Conservation (phyloP, 2,329 filamentous ascomycete genomes). For the Colletotrichum paranaense region DNA sequence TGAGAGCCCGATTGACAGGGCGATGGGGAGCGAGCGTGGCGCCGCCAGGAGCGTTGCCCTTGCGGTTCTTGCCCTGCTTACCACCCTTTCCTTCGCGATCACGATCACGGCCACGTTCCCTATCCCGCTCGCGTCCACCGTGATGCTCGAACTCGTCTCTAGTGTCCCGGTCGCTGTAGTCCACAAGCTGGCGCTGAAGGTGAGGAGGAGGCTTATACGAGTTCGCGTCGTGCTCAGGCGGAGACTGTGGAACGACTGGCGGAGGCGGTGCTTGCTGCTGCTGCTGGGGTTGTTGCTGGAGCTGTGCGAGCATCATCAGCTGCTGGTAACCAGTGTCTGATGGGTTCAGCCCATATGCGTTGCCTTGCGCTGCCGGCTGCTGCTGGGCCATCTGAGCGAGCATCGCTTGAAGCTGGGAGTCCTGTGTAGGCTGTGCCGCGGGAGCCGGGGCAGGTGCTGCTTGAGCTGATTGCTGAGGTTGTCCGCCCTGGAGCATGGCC, state of each 20-base stretch:
- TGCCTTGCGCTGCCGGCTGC: constrained; percentile 36
- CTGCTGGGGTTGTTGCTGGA: constrained; percentile 45
- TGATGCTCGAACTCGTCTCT: constrained; percentile 35
- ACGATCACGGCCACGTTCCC: constrained; percentile 41
- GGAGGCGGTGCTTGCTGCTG: constrained; percentile 24
- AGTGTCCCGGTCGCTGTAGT: constrained; percentile 28
- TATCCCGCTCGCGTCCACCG: constrained; percentile 41
- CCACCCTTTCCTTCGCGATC: constrained; percentile 44
- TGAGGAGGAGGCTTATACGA: constrained; percentile 35
- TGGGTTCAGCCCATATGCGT: constrained; percentile 46
- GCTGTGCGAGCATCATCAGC: constrained; percentile 51
- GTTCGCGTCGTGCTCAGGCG: constrained; percentile 35
- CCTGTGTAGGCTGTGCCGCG: constrained; percentile 24
- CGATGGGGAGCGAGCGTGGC: constrained; percentile 53
- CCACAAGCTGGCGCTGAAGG: constrained; percentile 28
- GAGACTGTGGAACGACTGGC: constrained; percentile 31
- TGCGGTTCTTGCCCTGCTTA: constrained; percentile 54
- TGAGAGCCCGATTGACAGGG: constrained; percentile 65
- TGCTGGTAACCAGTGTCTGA: constrained; percentile 55
- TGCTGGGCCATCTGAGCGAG: constrained; percentile 54
- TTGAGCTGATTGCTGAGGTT: constrained; percentile 39
- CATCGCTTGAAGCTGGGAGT: constrained; percentile 56
- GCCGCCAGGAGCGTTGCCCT: constrained; percentile 41
- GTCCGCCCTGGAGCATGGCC: constrained; percentile 52
- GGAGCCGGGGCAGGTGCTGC: constrained; percentile 28